Percentiles rank a stretch among this genome's conserved stretches.
Conservation (phyloP, 75 land plant genomes). For the Cupressus sempervirens region DNA sequence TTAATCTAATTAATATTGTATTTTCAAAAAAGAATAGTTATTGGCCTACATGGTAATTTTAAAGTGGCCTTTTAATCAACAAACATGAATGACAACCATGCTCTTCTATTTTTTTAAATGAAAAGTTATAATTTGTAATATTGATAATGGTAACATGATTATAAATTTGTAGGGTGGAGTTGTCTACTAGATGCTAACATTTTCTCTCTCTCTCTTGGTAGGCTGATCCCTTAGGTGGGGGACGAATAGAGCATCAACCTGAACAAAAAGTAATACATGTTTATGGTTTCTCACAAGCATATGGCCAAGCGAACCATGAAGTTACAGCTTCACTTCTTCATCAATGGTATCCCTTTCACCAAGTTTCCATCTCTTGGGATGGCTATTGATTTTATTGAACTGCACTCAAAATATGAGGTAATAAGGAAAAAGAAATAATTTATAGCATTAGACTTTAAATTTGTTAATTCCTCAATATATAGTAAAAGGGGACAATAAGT, state of each 20-base stretch:
- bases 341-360: slow-evolving; percentile 38
- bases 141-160: background rate
- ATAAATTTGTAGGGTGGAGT: background rate
- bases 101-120: background rate
- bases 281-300: slow-evolving; percentile 43
- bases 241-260: slow-evolving; percentile 35
- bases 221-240: slow-evolving; percentile 39
- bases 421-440: background rate
- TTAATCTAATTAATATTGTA: too few relatives aligned
- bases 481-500: background rate
- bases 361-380: slow-evolving; percentile 33
- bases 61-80: too few relatives aligned
- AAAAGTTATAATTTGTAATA: background rate
- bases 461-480: background rate
- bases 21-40: too few relatives aligned
- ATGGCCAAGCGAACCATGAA: slow-evolving; percentile 40
- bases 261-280: slow-evolving; percentile 30
- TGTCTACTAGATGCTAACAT: background rate
- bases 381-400: slow-evolving; percentile 11
- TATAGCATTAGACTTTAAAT: background rate
- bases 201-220: slow-evolving; percentile 1
- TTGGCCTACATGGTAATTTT: too few relatives aligned
- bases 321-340: slow-evolving; percentile 32
- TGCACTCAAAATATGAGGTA: background rate
- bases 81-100: too few relatives aligned